Evolutionary conservation across 1,139 yeast genomes (phyloP).

Genomic region (Diutina neorugosa): DNA sequence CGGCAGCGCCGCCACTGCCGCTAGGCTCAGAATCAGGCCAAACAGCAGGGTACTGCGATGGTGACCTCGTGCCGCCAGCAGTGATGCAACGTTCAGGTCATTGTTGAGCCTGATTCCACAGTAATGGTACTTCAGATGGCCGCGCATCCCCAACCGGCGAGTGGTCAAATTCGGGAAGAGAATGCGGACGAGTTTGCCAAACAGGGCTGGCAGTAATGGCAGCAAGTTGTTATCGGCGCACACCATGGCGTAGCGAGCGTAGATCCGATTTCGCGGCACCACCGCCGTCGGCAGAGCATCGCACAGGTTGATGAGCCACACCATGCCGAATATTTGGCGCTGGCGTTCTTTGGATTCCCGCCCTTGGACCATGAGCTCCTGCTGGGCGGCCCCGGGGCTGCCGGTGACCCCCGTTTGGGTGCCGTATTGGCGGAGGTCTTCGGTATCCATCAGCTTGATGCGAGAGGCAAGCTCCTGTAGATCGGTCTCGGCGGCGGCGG

Average conservation of each 20-base stretch:
- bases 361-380: constrained; percentile 5
- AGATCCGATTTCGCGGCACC: constrained; percentile 74
- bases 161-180: constrained; percentile 69
- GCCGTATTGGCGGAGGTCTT: constrained; percentile 8
- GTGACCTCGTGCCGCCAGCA: not conserved
- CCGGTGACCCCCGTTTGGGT: constrained; percentile 1
- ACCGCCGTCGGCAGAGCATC: constrained; percentile 54
- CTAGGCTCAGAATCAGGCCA: not conserved
- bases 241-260: constrained; percentile 63
- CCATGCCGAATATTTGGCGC: constrained; percentile 71
- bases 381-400: constrained; percentile 5
- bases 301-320: constrained; percentile 67
- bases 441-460: constrained; percentile 35
- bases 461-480: constrained; percentile 38
- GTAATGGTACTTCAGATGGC: constrained; percentile 83
- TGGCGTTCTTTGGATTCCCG: constrained; percentile 38
- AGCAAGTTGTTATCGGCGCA: constrained; percentile 57
- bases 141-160: constrained; percentile 78
- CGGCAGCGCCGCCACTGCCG: not conserved
- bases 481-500: constrained; percentile 23
- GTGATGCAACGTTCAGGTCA: constrained; percentile 14
- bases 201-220: constrained; percentile 78
- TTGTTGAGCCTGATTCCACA: constrained; percentile 67
- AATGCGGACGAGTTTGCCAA: constrained; percentile 72
- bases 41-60: not conserved